Conservation (phyloP, 2,329 filamentous ascomycete genomes). For the Juglanconis sp. region DNA sequence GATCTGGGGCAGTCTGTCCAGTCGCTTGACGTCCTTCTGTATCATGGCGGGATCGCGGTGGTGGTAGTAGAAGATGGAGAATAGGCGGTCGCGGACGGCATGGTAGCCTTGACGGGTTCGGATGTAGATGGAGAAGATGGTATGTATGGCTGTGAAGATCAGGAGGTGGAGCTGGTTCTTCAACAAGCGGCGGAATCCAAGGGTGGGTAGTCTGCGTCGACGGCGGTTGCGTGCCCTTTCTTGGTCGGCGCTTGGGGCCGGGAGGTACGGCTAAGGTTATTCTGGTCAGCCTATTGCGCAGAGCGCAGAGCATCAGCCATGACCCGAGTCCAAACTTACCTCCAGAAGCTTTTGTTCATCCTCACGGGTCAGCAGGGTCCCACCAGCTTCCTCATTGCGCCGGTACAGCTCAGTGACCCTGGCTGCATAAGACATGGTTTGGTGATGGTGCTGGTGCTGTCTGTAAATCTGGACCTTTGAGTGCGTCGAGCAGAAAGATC, state of each 20-base stretch:
- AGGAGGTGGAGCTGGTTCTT: slow-evolving; percentile 61
- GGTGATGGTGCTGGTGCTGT: not conserved
- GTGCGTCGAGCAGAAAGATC: not conserved
- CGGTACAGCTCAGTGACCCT: slow-evolving; percentile 42
- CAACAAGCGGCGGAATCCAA: slow-evolving; percentile 61
- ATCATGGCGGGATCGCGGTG: slow-evolving; percentile 94
- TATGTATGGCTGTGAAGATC: slow-evolving; percentile 68
- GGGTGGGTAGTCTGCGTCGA: slow-evolving; percentile 18
- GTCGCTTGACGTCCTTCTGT: slow-evolving; percentile 73
- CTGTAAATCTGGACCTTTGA: not conserved
- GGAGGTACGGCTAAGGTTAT: slow-evolving; percentile 31
- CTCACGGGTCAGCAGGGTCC: slow-evolving; percentile 38
- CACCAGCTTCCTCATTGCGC: slow-evolving; percentile 40
- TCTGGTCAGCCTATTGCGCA: slow-evolving; percentile 21
- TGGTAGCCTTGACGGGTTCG: slow-evolving; percentile 78
- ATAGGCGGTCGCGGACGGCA: slow-evolving; percentile 70
- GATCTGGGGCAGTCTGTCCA: slow-evolving; percentile 77
- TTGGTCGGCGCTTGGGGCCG: slow-evolving; percentile 31
- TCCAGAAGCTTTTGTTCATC: slow-evolving; percentile 44
- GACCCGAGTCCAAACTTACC: slow-evolving; percentile 27
- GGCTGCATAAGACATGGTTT: slow-evolving; percentile 33
- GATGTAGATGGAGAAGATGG: slow-evolving; percentile 84
- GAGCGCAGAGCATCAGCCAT: not conserved
- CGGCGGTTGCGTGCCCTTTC: slow-evolving; percentile 22
- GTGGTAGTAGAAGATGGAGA: slow-evolving; percentile 87